Evolutionary conservation across 2,329 filamentous ascomycete species (phyloP).

Genomic region (Aspergillus ochraceus): DNA sequence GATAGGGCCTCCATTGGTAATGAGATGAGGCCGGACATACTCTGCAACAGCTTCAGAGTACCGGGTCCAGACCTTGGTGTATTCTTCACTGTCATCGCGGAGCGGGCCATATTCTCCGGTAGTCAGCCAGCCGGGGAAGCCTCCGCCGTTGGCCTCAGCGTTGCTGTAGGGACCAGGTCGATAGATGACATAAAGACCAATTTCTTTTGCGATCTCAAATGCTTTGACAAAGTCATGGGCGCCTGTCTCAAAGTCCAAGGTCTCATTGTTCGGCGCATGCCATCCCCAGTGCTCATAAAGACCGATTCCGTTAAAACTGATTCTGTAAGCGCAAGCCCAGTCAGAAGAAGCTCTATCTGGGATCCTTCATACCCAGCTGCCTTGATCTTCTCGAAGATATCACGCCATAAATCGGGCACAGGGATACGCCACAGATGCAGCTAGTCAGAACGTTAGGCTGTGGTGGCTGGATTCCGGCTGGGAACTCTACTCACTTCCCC

Average conservation of each 20-base stretch:
- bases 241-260: slow-evolving; percentile 52
- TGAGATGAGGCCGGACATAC: slow-evolving; percentile 52
- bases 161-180: slow-evolving; percentile 55
- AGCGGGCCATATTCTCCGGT: slow-evolving; percentile 49
- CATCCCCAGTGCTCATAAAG: too few species aligned
- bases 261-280: too few species aligned
- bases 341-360: too few species aligned
- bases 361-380: slow-evolving; percentile 40
- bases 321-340: slow-evolving; percentile 32
- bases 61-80: slow-evolving; percentile 48
- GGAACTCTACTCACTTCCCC: too few species aligned
- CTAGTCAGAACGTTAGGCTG: slow-evolving; percentile 42
- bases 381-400: slow-evolving; percentile 55
- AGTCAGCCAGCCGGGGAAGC: slow-evolving; percentile 47
- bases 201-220: slow-evolving; percentile 53
- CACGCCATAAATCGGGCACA: slow-evolving; percentile 53
- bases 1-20: slow-evolving; percentile 53
- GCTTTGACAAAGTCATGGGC: slow-evolving; percentile 54
- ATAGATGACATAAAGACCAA: slow-evolving; percentile 54
- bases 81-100: slow-evolving; percentile 46
- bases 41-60: slow-evolving; percentile 49
- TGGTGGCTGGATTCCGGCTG: too few species aligned
- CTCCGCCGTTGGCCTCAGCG: slow-evolving; percentile 53
- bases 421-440: slow-evolving; percentile 56
- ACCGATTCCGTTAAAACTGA: too few species aligned